Evolutionary conservation across 179 eudicot species (phyloP).

Genomic region (Patellifolia procumbens): DNA sequence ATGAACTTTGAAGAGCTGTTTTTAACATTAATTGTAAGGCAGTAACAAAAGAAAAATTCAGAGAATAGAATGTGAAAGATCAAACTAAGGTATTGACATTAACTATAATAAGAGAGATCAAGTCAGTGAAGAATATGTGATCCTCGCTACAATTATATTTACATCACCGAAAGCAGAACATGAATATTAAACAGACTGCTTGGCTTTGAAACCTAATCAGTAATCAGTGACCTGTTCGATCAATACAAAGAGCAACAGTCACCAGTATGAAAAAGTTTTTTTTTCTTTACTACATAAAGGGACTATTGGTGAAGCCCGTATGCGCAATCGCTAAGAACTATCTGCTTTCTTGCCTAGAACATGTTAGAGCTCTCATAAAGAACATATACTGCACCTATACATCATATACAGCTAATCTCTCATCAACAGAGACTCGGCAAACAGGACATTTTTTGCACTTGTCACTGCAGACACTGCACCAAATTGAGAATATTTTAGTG

Average conservation of each 20-base stretch:
- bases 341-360: neutral
- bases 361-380: neutral
- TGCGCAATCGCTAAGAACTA: neutral
- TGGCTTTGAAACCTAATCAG: constrained; percentile 10
- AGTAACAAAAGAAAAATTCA: neutral
- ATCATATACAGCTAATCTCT: constrained; percentile 77
- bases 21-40: too few species aligned
- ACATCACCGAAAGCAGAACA: constrained; percentile 20
- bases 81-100: neutral
- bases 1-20: too few species aligned
- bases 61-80: neutral
- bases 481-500: constrained; percentile 9
- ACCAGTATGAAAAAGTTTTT: constrained; percentile 34
- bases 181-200: constrained; percentile 13
- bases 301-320: constrained; percentile 24
- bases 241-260: constrained; percentile 24
- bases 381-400: constrained; percentile 45
- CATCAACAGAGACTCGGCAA: constrained; percentile 71
- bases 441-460: constrained; percentile 83
- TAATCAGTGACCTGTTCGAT: constrained; percentile 1
- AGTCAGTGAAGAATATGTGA: neutral
- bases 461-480: constrained; percentile 68
- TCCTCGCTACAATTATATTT: constrained; percentile 20
- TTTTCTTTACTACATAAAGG: too few species aligned
- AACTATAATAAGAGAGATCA: constrained; percentile 19